A percentile compares a stretch with the other conserved stretches of the same genome.
Conservation (phyloP, 192 early-diverging fungal species). For the Cetraspora pellucida region DNA sequence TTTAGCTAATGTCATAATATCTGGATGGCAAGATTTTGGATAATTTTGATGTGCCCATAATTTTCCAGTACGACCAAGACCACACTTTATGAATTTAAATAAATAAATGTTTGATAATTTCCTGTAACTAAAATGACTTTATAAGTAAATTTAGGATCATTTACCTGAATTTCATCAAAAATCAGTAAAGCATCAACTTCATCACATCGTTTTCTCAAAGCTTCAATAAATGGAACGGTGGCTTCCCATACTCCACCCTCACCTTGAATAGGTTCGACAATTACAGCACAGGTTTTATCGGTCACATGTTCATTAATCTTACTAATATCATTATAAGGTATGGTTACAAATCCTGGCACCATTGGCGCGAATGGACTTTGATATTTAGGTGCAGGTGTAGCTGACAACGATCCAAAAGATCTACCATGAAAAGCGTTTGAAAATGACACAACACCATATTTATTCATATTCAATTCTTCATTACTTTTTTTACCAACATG, state of each 20-base stretch:
- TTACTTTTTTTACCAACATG: slow-evolving; percentile 50
- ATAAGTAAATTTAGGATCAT: background rate
- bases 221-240: slow-evolving; percentile 72
- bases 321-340: slow-evolving; percentile 73
- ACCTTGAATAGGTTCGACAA: slow-evolving; percentile 96
- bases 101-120: background rate
- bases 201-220: slow-evolving; percentile 78
- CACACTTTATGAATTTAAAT: slow-evolving; percentile 64
- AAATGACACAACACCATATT: slow-evolving; percentile 83
- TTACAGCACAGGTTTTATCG: slow-evolving; percentile 86
- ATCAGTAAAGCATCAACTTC: slow-evolving; percentile 89
- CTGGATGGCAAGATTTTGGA: slow-evolving; percentile 70
- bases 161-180: slow-evolving; percentile 92
- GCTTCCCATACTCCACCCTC: slow-evolving; percentile 90
- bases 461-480: slow-evolving; percentile 40
- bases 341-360: slow-evolving; percentile 78
- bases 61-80: slow-evolving; percentile 86
- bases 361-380: slow-evolving; percentile 93
- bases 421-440: slow-evolving; percentile 96
- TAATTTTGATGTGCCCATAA: slow-evolving; percentile 84
- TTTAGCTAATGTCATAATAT: slow-evolving; percentile 95
- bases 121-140: slow-evolving; percentile 9
- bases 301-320: slow-evolving; percentile 64
- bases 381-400: slow-evolving; percentile 91
- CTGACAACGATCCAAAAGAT: slow-evolving; percentile 93